These are phyloP conservation scores for Russula earlei DNA, from an alignment of 768 basidiomycete species.

Conservation along the genomic window DNA sequence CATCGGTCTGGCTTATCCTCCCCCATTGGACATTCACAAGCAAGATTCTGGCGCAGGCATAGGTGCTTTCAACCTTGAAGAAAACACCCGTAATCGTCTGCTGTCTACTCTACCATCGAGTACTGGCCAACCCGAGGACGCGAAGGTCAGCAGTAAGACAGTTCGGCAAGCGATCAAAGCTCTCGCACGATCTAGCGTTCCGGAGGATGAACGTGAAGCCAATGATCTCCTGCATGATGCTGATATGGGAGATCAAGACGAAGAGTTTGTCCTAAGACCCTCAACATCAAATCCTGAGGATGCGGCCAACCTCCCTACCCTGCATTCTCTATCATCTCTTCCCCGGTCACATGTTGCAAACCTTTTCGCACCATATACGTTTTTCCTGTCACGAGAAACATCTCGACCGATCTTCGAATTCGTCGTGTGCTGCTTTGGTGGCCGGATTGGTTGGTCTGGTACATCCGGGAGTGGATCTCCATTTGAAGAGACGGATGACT, in stretches of 20 bases:
- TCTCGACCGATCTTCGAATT: conserved; percentile 92
- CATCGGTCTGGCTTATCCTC: conserved; percentile 87
- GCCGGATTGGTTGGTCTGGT: conserved; percentile 80
- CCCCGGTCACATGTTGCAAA: conserved; percentile 47
- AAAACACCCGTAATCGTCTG: conserved; percentile 27
- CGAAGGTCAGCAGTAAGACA: conserved; percentile 46
- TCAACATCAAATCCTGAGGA: conserved; percentile 42
- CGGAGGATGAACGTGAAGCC: conserved; percentile 28
- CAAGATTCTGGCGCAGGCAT: conserved; percentile 84
- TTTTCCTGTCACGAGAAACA: conserved; percentile 91
- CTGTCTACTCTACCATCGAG: conserved; percentile 18
- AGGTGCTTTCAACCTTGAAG: conserved; percentile 75
- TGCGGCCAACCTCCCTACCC: conserved; percentile 49
- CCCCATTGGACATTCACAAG: conserved; percentile 71
- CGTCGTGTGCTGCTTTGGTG: conserved; percentile 84
- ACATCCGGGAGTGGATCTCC: conserved; percentile 79
- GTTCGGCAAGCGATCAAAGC: conserved; percentile 56
- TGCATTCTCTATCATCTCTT: conserved; percentile 53
- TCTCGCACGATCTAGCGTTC: conserved; percentile 28
- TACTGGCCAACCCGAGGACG: conserved; percentile 31
- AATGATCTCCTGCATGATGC: conserved; percentile 22
- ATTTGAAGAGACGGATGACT: conserved; percentile 63
- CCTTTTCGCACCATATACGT: conserved; percentile 78
- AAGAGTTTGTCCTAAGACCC: conserved; percentile 60
- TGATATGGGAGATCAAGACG: conserved; percentile 31